Base-by-base conservation (phyloP, 495 filamentous ascomycete genomes). In the Penicillium samsonianum region DNA sequence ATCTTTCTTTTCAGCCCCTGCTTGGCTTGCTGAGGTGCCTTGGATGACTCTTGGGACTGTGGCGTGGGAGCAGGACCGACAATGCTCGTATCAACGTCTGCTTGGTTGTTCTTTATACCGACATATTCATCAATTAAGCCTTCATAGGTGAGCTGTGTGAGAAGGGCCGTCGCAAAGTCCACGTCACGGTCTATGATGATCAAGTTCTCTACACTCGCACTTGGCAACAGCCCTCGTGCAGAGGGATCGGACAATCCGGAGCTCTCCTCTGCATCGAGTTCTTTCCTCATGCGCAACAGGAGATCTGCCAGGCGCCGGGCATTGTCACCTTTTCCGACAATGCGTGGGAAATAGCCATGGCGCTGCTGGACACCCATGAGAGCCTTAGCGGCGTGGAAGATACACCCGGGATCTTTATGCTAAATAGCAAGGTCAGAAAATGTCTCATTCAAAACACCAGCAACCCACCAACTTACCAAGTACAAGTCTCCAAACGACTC, bases 71-170 rank as follows among this genome's bases (percentile, higher is more conserved):
- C 80, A 50, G 84, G 82, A 6, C 95, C 94, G 14, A 96, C 85
- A 50, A 99, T 87, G 14, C 92, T 90, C 23, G 91, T 86, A 64
- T 97, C 93, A n/a, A 98, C 84, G 64, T 98, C 92, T 41, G 90
- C 87, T 70, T 96, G 90, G 70, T 93, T 97, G 56, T 87, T 72
- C 57, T 88, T 82, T 57, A 99, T 93, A 46, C 89, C 88, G 59
- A 96, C 95, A 35, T 91, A 82, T 73, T 99, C 95, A 69, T 99
- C 95, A 49, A 99, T 89, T 28, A 99, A 71, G 1, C 95, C 95
- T 74, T 98, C 92, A 65, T 99, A 99, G 9, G 95, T 99, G 40
- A 99, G 79, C 68, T 98, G 95, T 0, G 94, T 98, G 46, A 98
- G 84, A 12, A 99, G 81, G 2, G 87, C 86, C 20, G 94, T 96